Evolutionary conservation across 805 yeast genomes (phyloP).

Genomic region (Cyberlindnera suaveolens): DNA sequence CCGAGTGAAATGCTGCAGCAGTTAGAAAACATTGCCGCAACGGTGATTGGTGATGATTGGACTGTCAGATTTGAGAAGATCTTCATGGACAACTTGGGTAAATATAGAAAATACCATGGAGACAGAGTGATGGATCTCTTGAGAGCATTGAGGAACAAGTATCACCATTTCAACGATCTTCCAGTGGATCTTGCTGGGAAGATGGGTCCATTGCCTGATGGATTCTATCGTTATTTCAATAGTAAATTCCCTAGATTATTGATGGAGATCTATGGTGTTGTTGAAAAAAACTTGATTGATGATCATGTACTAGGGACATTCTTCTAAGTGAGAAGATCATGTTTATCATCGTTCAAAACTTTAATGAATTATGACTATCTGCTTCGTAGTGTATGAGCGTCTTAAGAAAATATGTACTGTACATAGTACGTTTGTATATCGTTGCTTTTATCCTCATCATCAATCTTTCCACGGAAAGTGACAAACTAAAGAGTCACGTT

Average conservation of each 20-base stretch:
- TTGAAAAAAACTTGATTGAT: slow-evolving; percentile 46
- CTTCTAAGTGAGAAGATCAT: slow-evolving; percentile 20
- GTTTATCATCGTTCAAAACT: background rate
- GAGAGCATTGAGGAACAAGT: slow-evolving; percentile 86
- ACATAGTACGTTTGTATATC: too few species aligned
- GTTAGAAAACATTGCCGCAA: slow-evolving; percentile 46
- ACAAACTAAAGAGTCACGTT: too few species aligned
- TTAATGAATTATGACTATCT: too few species aligned
- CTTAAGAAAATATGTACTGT: too few species aligned
- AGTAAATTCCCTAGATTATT: slow-evolving; percentile 70
- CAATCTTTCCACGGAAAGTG: too few species aligned
- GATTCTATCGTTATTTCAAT: slow-evolving; percentile 74
- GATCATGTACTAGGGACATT: slow-evolving; percentile 55
- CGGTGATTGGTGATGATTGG: slow-evolving; percentile 71
- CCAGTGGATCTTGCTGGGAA: slow-evolving; percentile 57
- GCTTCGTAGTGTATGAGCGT: too few species aligned
- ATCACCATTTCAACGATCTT: slow-evolving; percentile 89
- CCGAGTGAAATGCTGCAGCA: slow-evolving; percentile 52
- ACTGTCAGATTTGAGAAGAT: slow-evolving; percentile 59
- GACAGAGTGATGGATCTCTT: slow-evolving; percentile 77
- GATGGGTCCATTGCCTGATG: slow-evolving; percentile 80
- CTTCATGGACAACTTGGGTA: slow-evolving; percentile 80
- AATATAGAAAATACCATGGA: slow-evolving; percentile 81
- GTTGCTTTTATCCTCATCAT: too few species aligned
- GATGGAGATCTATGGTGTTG: slow-evolving; percentile 65